Percentiles rank a stretch among this genome's conserved stretches.
Conservation (phyloP, 1,139 yeast genomes). For the Kurtzmaniella natalensis region DNA sequence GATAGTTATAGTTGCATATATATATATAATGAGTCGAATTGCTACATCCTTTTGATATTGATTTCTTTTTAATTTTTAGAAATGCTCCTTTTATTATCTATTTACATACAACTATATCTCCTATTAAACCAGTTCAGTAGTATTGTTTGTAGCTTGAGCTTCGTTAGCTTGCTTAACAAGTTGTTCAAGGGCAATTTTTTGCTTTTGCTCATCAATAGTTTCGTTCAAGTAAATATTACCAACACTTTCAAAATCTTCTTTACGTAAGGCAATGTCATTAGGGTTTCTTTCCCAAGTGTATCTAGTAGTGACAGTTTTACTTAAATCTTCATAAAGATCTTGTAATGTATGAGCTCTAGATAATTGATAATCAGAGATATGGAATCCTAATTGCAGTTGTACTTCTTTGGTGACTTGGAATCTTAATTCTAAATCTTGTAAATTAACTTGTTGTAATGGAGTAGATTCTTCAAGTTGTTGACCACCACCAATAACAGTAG, state of each 20-base stretch:
- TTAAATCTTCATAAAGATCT: constrained; percentile 42
- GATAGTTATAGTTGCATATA: not conserved
- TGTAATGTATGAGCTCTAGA: constrained; percentile 46
- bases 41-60: no score
- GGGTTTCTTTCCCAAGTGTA: constrained; percentile 66
- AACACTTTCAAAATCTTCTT: constrained; percentile 35
- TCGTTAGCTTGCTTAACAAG: constrained; percentile 31
- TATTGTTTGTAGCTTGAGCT: constrained; percentile 6
- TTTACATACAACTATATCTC: no score
- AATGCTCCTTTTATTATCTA: constrained; percentile 1
- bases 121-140: no score
- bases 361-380: constrained; percentile 61
- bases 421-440: constrained; percentile 51
- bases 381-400: constrained; percentile 57
- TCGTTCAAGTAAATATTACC: constrained; percentile 50
- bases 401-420: constrained; percentile 55
- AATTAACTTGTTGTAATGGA: constrained; percentile 11
- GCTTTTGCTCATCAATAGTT: constrained; percentile 29
- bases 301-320: constrained; percentile 42
- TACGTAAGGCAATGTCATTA: constrained; percentile 52
- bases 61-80: no score
- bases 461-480: constrained; percentile 9
- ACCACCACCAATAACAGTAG: constrained; percentile 17
- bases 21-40: no score
- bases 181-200: constrained; percentile 23